Base-by-base conservation (phyloP, 2,329 filamentous ascomycete genomes). In the Colletotrichum coccodes region DNA sequence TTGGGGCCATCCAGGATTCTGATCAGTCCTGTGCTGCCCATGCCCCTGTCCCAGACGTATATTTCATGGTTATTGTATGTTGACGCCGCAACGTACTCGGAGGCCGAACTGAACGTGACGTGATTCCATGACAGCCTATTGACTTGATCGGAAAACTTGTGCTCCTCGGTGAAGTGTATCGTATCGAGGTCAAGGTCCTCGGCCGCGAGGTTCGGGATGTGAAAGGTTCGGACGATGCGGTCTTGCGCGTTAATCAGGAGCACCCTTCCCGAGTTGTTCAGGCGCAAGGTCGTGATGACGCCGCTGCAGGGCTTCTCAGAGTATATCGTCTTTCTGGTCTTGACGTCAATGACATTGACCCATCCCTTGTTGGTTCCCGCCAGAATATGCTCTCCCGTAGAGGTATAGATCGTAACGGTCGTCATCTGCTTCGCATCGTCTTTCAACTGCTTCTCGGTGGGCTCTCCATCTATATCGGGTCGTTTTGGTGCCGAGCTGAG, bases 61-160 rank as follows among this genome's bases (percentile, higher is more conserved):
- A 99, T 93, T 80, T 99, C 95, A 75, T 98, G 95, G 76, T 99
- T 99, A 86, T 98, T 98, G 79, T 94, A 97, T 2, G 96, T 98
- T 30, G 94, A 97, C 0, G 97, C 96, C 28, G 94, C 94, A 46
- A 99, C 94, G 77, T 98, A 98, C 80, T 99, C 96, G 60, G 94
- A 95, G 0, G 93, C 96, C 1, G 94, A 92, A 76, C 94, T 97
- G 79, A 99, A 98, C 0, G 95, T 94, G 67, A 97, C 95, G 76
- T 98, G 94, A 76, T 98, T 99, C 96, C 96, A 99, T 7, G 93
- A 94, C 14, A 98, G 83, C 50, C 93, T 90, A 77, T 99, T 98
- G 58, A 99, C 96, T 4, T 98, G 92, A 77, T 99, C 97, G 79
- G 98, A 95, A 75, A 98, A 99, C 77, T 98, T 98, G 83, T 99